These are phyloP conservation scores for Penstemon davidsonii DNA, from an alignment of 257 asterid species.

Conservation along the genomic window DNA sequence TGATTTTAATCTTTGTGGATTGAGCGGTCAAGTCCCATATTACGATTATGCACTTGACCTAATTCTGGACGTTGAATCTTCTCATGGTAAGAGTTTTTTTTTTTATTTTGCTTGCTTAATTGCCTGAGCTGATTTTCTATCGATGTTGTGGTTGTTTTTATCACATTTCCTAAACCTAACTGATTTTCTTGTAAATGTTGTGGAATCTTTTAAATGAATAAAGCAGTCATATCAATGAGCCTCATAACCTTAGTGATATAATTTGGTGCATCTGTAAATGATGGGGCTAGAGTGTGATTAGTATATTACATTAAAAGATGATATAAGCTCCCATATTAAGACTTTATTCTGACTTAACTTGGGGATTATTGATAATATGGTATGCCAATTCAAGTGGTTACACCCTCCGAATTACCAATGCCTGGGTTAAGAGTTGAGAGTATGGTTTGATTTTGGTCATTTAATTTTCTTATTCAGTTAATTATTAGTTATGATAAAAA, in stretches of 20 bases:
- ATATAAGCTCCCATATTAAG: background rate
- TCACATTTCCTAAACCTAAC: background rate
- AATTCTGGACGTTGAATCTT: slow-evolving; percentile 66
- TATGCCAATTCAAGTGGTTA: too few species aligned
- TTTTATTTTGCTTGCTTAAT: slow-evolving; percentile 9
- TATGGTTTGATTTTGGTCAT: too few species aligned
- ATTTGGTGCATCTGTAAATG: background rate
- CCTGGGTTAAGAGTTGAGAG: too few species aligned
- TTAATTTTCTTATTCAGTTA: background rate
- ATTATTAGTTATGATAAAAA: background rate
- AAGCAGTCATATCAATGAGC: background rate
- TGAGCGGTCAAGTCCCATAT: slow-evolving; percentile 67
- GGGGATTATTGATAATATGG: too few species aligned
- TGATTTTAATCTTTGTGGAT: slow-evolving; percentile 66
- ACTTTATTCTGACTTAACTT: background rate
- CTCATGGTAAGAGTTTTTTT: slow-evolving; percentile 46
- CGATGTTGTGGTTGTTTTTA: background rate
- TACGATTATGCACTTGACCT: slow-evolving; percentile 64
- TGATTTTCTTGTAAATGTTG: background rate
- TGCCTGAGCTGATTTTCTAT: slow-evolving; percentile 15
- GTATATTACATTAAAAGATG: background rate
- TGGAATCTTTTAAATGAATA: background rate
- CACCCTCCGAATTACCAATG: too few species aligned
- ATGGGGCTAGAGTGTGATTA: background rate
- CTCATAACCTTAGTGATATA: background rate